Percentiles rank a stretch among this genome's conserved stretches.
Evolutionary conservation across 805 yeast species (phyloP).

Genomic region (Ogataea siamensis): DNA sequence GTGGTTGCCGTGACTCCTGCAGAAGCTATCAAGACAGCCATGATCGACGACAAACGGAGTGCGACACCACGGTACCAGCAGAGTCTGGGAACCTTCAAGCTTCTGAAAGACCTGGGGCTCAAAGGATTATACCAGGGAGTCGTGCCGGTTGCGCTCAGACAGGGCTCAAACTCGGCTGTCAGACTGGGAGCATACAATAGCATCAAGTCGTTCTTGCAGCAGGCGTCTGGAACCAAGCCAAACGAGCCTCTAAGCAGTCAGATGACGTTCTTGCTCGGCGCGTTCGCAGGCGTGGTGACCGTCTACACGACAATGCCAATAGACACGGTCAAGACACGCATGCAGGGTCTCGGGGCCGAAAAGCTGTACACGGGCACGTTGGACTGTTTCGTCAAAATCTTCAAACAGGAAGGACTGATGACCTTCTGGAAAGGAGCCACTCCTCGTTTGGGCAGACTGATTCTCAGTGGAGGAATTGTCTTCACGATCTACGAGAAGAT

Average conservation of each 20-base stretch:
- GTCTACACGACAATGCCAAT: constrained; percentile 95
- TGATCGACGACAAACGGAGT: constrained; percentile 88
- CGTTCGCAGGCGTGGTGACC: constrained; percentile 84
- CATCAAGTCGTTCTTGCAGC: constrained; percentile 76
- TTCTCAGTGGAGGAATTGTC: constrained; percentile 94
- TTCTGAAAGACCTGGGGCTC: constrained; percentile 76
- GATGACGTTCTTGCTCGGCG: constrained; percentile 85
- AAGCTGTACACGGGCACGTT: constrained; percentile 69
- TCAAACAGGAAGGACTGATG: constrained; percentile 81
- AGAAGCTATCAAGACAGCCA: constrained; percentile 93
- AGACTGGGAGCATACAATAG: constrained; percentile 90
- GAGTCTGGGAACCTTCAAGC: constrained; percentile 62
- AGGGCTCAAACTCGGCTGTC: constrained; percentile 94
- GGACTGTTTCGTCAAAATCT: constrained; percentile 77
- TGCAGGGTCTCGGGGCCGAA: constrained; percentile 87
- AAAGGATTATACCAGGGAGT: constrained; percentile 86
- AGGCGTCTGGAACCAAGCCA: constrained; percentile 62
- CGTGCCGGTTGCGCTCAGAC: constrained; percentile 90
- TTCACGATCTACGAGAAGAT: constrained; percentile 94
- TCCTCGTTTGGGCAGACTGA: constrained; percentile 88
- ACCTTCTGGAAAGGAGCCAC: constrained; percentile 99
- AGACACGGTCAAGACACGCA: constrained; percentile 93
- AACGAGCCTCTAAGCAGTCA: constrained; percentile 72
- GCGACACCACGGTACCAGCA: constrained; percentile 73
- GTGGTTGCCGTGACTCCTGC: constrained; percentile 95